Conservation (phyloP, 148 eudicot species). For the Cornus kousa region DNA sequence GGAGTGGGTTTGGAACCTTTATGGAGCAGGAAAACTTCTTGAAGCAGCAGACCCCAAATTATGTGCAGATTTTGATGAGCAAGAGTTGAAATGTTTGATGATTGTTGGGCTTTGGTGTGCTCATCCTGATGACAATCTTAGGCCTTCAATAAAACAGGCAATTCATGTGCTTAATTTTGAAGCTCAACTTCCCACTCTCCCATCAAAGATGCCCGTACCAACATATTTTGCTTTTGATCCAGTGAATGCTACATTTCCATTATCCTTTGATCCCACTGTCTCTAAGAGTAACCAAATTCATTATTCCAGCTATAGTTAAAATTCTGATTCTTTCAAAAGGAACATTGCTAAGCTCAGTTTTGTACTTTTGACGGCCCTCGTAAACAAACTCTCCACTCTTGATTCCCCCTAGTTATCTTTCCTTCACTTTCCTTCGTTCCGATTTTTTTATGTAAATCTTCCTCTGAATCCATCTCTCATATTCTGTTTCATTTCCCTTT, state of each 20-base stretch:
- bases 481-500: no score
- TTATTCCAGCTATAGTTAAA: not conserved
- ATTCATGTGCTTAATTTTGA: not conserved
- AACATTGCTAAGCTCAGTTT: no score
- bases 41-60: not conserved
- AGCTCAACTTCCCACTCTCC: constrained; percentile 13
- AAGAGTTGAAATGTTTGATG: not conserved
- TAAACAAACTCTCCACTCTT: no score
- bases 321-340: not conserved
- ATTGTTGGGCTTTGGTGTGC: not conserved
- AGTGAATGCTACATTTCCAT: no score
- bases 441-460: no score
- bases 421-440: no score
- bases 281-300: not conserved
- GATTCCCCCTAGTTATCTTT: no score
- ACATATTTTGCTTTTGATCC: not conserved
- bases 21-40: not conserved
- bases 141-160: not conserved
- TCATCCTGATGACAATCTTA: not conserved
- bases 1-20: not conserved
- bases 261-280: not conserved
- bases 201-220: constrained; percentile 14
- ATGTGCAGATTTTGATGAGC: not conserved
- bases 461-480: no score
- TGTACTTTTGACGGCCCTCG: no score